These are phyloP conservation scores for Dothideomycetes sp. DNA, from an alignment of 2,329 filamentous ascomycete species.

Conservation along the genomic window DNA sequence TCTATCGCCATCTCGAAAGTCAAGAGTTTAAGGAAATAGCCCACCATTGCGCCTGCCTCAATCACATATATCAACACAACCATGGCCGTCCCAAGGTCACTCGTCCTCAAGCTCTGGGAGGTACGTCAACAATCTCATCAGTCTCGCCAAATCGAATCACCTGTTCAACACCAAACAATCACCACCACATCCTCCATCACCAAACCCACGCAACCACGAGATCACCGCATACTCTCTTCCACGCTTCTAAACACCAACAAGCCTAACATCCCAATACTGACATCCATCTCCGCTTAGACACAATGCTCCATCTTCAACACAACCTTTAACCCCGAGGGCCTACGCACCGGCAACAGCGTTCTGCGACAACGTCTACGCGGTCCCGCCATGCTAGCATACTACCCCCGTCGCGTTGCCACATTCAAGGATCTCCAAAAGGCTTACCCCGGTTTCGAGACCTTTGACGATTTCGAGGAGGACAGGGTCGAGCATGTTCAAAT, in stretches of 20 bases:
- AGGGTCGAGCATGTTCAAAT: conserved; percentile 61
- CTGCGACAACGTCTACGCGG: conserved; percentile 80
- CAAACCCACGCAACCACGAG: background rate
- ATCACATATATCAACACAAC: no score
- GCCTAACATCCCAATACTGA: background rate
- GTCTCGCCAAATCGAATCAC: no score
- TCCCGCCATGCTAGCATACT: conserved; percentile 77
- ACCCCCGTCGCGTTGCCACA: conserved; percentile 65
- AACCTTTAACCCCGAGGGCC: conserved; percentile 75
- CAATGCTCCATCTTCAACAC: conserved; percentile 89
- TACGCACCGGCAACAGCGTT: conserved; percentile 84
- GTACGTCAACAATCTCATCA: conserved; percentile 38
- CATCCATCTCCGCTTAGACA: conserved; percentile 42
- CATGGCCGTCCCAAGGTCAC: conserved; percentile 45
- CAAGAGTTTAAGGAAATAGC: no score
- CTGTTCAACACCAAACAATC: no score
- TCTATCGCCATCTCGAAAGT: no score
- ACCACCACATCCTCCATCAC: no score
- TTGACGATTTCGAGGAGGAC: conserved; percentile 69
- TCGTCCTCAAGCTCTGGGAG: conserved; percentile 66
- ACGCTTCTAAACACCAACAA: background rate
- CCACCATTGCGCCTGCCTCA: no score
- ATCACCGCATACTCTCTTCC: no score
- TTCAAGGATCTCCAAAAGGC: conserved; percentile 64
- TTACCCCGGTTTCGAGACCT: conserved; percentile 59